A percentile compares a stretch with the other conserved stretches of the same genome.
Evolutionary conservation across 179 eudicot genomes (phyloP).

Genomic region (Patellifolia procumbens): DNA sequence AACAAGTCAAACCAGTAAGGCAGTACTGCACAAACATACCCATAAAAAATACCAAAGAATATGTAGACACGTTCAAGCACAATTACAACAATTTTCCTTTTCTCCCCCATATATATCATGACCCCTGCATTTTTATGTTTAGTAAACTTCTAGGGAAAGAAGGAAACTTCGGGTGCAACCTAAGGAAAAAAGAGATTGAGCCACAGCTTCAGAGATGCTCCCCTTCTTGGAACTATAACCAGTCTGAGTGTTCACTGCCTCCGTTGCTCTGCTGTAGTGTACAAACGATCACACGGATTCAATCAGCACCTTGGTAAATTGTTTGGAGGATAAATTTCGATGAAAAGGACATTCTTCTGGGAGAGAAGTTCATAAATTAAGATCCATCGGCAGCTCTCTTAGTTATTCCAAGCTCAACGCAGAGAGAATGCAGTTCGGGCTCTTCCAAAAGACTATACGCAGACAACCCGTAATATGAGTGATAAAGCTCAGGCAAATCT

Average conservation of each 20-base stretch:
- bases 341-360: not conserved
- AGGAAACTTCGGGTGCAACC: not conserved
- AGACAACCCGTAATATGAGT: conserved; percentile 78
- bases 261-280: not conserved
- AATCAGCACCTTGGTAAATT: not conserved
- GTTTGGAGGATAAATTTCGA: not conserved
- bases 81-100: not conserved
- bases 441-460: conserved; percentile 80
- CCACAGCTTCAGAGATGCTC: not conserved
- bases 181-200: not conserved
- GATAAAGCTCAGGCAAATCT: conserved; percentile 80
- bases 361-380: conserved; percentile 13
- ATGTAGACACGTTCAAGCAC: not conserved
- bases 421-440: conserved; percentile 48
- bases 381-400: conserved; percentile 35
- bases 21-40: not conserved
- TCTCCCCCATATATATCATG: not conserved
- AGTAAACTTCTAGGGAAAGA: not conserved
- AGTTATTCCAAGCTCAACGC: conserved; percentile 67
- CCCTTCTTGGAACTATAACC: not conserved
- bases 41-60: not conserved
- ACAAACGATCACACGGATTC: conserved; percentile 2
- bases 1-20: not conserved
- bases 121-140: not conserved
- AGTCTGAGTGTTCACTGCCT: not conserved